Base-by-base conservation (phyloP, 2,329 filamentous ascomycete species). In the Monosporascus sp. region DNA sequence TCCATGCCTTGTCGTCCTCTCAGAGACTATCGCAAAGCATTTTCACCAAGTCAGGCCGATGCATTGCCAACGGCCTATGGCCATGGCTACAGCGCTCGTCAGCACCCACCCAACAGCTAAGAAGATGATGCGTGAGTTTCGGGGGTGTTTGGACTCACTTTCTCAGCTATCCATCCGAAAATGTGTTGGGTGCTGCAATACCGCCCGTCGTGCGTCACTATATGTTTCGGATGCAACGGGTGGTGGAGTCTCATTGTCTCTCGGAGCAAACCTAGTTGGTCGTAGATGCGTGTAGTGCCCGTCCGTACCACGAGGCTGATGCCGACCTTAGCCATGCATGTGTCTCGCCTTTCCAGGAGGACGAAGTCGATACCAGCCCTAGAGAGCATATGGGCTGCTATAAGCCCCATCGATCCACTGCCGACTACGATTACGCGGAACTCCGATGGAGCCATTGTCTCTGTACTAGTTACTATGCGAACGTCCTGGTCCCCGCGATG, bases 341-440 rank as follows among this genome's bases (percentile, higher is more conserved):
- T 48, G 0, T 48, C 17, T 31, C 52, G 47, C 43, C 37, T 52
- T 47, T 73, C 71, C 2, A 73, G 67, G 6, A 73, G 48, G 27
- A 70, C 56, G 14, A 69, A 73, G 50, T 72, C 66, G 31, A 73
- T 65, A n/a, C 56, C 56, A 9, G 59, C 62, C 48, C 56, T 54
- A 25, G 60, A 58, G 18, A 67, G 55, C 5, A 60, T 53, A 52
- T 64, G 63, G 20, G 63, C 63, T 8, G 64, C 58, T 4, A 55
- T 58, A 7, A 67, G 56, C 4, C 63, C 64, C 11, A 59, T 59
- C 3, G 61, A 58, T 3, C 65, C 65, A 31, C 55, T 61, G 6
- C 65, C 65, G 8, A 57, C 56, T 37, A 67, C 53, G 24, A 66
- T 53, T 18, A 62, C 60, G 6, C 53, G 50, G 39, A 50, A 52